Evolutionary conservation across 495 filamentous ascomycete genomes (phyloP), one percentile per base, ranked within the genome.

Genomic region (Aspergillus sparsus): DNA sequence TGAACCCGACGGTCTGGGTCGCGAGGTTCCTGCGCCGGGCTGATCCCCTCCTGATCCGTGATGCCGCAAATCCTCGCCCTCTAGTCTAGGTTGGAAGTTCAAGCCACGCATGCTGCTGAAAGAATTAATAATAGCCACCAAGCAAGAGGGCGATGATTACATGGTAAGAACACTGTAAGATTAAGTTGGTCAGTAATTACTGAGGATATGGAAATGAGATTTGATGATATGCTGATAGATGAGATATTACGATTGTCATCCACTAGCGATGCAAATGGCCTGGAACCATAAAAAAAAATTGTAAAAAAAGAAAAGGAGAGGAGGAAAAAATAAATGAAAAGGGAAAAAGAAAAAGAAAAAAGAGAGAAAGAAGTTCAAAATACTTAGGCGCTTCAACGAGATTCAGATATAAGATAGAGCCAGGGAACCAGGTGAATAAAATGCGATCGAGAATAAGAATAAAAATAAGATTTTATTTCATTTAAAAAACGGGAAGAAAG

Each of bases 1-100:
- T 56, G 66, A 62, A 64, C 66, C 66, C 66, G 66, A 68, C 61
- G 33, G 66, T 62, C 33, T 68, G 66, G 66, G 46, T 66, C 63
- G 62, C 39, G 58, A 65, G 58, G 66, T 66, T 68, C 66, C 66
- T 68, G 66, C 66, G 63, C 63, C 66, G 60, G 61, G 57, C 47
- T 60, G 65, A 66, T 63, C 64, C 18, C 18, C 64, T 63, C 63
- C 60, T 60, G 59, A 62, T 66, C 63, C 60, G 59, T 66, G 59
- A 65, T 45, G 54, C 54, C 46, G 41, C n/a, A 6, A 47, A 21
- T 34, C 32, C 33, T 32, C 21, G 21, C 21, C 15, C 15, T 16
- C 44, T 21, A 16, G 44, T 9, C 15, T 18, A 47, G 10, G 6
- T 47, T 8, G 7, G 15, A 47, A 21, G 44, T 27, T 27, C 21